Percentiles rank a stretch among this genome's conserved stretches.
Conservation (phyloP, 345 rosid species). For the Brassica rapa region DNA sequence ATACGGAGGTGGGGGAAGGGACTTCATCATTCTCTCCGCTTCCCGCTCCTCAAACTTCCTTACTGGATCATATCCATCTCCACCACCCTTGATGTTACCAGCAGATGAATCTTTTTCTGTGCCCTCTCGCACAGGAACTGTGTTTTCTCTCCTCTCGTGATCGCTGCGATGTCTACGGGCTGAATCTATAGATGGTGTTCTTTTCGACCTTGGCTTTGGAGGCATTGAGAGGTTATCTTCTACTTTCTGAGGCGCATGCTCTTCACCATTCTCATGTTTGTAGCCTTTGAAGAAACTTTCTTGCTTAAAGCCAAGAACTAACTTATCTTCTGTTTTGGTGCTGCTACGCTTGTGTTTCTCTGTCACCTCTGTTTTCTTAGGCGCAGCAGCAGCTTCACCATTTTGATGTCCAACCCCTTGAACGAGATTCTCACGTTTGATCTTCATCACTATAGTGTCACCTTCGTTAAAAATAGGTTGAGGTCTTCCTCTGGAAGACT, state of each 20-base stretch:
- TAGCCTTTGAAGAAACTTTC: constrained; percentile 44
- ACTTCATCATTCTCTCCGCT: constrained; percentile 42
- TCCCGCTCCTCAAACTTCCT: constrained; percentile 47
- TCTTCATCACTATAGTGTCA: constrained; percentile 42
- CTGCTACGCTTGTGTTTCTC: constrained; percentile 49
- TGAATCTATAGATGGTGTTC: constrained; percentile 25
- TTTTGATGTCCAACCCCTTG: constrained; percentile 45
- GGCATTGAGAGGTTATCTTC: constrained; percentile 48
- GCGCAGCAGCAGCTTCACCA: constrained; percentile 43
- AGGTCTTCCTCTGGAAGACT: constrained; percentile 39
- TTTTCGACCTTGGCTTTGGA: constrained; percentile 53
- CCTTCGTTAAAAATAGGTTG: constrained; percentile 35
- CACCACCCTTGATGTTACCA: constrained; percentile 34
- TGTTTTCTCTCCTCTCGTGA: constrained; percentile 52
- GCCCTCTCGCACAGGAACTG: constrained; percentile 36
- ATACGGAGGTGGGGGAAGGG: constrained; percentile 80
- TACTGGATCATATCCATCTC: constrained; percentile 33
- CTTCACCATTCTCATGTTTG: constrained; percentile 45
- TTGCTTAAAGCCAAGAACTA: constrained; percentile 43
- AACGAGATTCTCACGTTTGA: constrained; percentile 39
- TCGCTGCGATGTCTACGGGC: constrained; percentile 41
- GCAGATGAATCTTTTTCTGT: constrained; percentile 36
- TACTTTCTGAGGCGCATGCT: constrained; percentile 41
- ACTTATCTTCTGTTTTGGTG: constrained; percentile 45
- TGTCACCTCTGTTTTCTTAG: constrained; percentile 44